Evolutionary conservation across 331 rosid species (phyloP).

Genomic region (Acacia pycnantha): DNA sequence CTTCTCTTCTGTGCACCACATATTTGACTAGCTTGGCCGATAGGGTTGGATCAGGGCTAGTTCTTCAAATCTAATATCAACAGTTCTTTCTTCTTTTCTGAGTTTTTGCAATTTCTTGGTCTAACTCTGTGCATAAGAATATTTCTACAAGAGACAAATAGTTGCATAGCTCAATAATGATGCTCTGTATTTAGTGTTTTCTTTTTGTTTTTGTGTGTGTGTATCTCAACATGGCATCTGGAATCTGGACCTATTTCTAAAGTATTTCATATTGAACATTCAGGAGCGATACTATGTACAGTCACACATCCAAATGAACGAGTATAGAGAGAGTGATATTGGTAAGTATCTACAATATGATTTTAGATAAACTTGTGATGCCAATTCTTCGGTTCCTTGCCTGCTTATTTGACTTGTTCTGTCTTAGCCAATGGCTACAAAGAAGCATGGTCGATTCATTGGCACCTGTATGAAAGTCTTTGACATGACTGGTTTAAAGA

Average conservation of each 20-base stretch:
- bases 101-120: not conserved
- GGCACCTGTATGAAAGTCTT: slow-evolving; percentile 85
- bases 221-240: not conserved
- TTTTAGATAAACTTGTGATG: slow-evolving; percentile 15
- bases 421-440: slow-evolving; percentile 68
- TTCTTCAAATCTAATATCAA: too few species aligned
- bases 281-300: slow-evolving; percentile 92
- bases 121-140: too few species aligned
- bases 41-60: not conserved
- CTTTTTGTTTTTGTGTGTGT: not conserved
- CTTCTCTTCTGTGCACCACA: not conserved
- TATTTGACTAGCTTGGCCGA: too few species aligned
- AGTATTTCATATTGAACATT: slow-evolving; percentile 23
- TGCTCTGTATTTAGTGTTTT: not conserved
- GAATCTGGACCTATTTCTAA: not conserved
- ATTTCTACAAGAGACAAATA: not conserved
- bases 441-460: slow-evolving; percentile 67
- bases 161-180: not conserved
- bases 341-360: slow-evolving; percentile 43
- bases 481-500: slow-evolving; percentile 93
- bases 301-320: slow-evolving; percentile 92
- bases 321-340: slow-evolving; percentile 87
- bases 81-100: not conserved
- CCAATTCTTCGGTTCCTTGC: not conserved
- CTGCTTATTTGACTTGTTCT: slow-evolving; percentile 29